Evolutionary conservation across 2,329 filamentous ascomycete genomes (phyloP).

Genomic region (Paraconiothyrium brasiliense): DNA sequence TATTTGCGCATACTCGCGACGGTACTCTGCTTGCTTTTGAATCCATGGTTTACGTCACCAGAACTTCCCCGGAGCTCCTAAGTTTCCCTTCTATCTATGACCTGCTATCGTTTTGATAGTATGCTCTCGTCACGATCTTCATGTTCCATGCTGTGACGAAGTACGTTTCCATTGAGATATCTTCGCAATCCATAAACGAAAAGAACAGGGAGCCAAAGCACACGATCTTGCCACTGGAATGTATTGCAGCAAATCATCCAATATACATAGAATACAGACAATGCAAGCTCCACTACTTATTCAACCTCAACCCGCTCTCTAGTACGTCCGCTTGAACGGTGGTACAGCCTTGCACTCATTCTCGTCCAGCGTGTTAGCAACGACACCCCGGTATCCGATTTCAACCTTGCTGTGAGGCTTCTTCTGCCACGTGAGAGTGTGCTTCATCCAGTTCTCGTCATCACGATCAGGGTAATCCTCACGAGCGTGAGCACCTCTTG

Average conservation of each 20-base stretch:
- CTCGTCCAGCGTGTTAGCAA: constrained; percentile 86
- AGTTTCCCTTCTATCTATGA: not conserved
- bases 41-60: no score
- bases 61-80: no score
- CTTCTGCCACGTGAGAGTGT: constrained; percentile 97
- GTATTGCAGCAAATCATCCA: constrained; percentile 29
- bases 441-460: constrained; percentile 99
- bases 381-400: constrained; percentile 85
- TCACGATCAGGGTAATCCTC: constrained; percentile 97
- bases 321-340: constrained; percentile 95
- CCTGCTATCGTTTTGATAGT: not conserved
- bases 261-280: constrained; percentile 39
- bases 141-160: not conserved
- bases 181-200: constrained; percentile 7
- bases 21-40: no score
- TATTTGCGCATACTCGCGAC: no score
- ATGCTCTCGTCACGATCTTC: not conserved
- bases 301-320: constrained; percentile 50
- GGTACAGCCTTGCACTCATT: constrained; percentile 95
- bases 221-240: not conserved
- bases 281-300: constrained; percentile 2
- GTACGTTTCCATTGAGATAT: constrained; percentile 22
- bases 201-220: not conserved
- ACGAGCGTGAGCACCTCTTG: constrained; percentile 93
- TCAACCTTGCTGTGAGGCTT: constrained; percentile 87